Conservation (phyloP, 2,329 filamentous ascomycete species). For the Huntiella decipiens region DNA sequence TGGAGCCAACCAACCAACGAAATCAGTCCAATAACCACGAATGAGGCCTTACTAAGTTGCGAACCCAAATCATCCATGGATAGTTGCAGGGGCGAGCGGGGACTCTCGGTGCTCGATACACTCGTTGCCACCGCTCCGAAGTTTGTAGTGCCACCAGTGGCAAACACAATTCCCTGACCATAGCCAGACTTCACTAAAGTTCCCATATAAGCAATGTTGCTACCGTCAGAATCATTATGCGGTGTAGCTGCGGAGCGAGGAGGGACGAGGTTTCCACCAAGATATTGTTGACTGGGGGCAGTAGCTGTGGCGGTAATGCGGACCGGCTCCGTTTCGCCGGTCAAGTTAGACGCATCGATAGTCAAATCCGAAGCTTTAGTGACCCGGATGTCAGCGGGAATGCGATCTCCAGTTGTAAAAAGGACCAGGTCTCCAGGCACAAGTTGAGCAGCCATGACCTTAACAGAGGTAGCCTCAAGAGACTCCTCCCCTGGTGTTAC, state of each 20-base stretch:
- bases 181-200: slow-evolving; percentile 89
- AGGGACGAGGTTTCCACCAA: slow-evolving; percentile 1
- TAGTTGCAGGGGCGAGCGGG: slow-evolving; percentile 77
- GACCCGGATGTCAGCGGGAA: slow-evolving; percentile 88
- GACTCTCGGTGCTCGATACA: slow-evolving; percentile 85
- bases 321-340: slow-evolving; percentile 89
- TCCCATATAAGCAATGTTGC: slow-evolving; percentile 96
- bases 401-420: slow-evolving; percentile 89
- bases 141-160: slow-evolving; percentile 80
- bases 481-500: slow-evolving; percentile 41
- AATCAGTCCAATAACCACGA: slow-evolving; percentile 83
- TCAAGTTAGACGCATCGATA: slow-evolving; percentile 92
- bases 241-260: slow-evolving; percentile 15
- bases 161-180: slow-evolving; percentile 91
- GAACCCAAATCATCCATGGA: slow-evolving; percentile 97
- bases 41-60: slow-evolving; percentile 91
- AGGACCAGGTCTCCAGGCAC: slow-evolving; percentile 86
- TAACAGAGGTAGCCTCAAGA: slow-evolving; percentile 56
- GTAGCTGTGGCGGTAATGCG: slow-evolving; percentile 48
- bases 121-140: slow-evolving; percentile 94
- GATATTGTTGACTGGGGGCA: slow-evolving; percentile 9
- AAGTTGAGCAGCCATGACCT: slow-evolving; percentile 69
- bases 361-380: slow-evolving; percentile 76
- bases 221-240: slow-evolving; percentile 39
- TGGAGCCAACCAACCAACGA: slow-evolving; percentile 79